Percentiles rank a stretch among this genome's conserved stretches.
Evolutionary conservation across 176 grass and related monocot genomes (phyloP).

Genomic region (Raddia distichophylla): DNA sequence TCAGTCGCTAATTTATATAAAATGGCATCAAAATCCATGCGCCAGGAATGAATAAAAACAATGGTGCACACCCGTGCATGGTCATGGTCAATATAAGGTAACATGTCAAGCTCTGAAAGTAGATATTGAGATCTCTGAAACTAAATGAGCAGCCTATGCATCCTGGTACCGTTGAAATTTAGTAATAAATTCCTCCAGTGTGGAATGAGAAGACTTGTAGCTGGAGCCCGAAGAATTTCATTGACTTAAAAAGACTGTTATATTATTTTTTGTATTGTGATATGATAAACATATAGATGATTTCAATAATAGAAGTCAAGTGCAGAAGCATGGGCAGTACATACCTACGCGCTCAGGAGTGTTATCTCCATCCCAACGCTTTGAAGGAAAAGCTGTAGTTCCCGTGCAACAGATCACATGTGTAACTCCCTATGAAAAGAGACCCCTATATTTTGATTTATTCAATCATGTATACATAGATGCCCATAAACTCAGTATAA

Average conservation of each 20-base stretch:
- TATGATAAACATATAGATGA: conserved; percentile 9
- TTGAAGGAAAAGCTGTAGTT: conserved; percentile 98
- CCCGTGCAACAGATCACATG: conserved; percentile 95
- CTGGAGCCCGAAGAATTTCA: neutral
- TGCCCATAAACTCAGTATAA: neutral
- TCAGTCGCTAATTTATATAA: neutral
- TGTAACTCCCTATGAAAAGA: conserved; percentile 96
- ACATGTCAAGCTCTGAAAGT: neutral
- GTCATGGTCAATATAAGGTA: conserved; percentile 18
- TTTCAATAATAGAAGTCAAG: neutral
- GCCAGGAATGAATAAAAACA: conserved; percentile 5
- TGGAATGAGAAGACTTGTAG: conserved; percentile 6
- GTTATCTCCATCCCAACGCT: conserved; percentile 93
- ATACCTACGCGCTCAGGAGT: conserved; percentile 90
- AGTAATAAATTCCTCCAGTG: neutral
- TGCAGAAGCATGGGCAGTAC: conserved; percentile 35
- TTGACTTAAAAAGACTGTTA: neutral
- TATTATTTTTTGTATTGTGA: conserved; percentile 12
- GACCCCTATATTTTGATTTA: conserved; percentile 76
- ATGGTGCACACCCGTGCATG: neutral
- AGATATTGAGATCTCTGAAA: neutral
- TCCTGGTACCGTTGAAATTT: neutral
- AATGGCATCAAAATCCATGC: neutral
- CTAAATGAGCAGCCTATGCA: neutral
- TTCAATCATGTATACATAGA: conserved; percentile 56